A percentile compares a stretch with the other conserved stretches of the same genome.
These are phyloP conservation scores for Penicillium polonicum DNA, from an alignment of 2,329 filamentous ascomycete species.

Conservation along the genomic window DNA sequence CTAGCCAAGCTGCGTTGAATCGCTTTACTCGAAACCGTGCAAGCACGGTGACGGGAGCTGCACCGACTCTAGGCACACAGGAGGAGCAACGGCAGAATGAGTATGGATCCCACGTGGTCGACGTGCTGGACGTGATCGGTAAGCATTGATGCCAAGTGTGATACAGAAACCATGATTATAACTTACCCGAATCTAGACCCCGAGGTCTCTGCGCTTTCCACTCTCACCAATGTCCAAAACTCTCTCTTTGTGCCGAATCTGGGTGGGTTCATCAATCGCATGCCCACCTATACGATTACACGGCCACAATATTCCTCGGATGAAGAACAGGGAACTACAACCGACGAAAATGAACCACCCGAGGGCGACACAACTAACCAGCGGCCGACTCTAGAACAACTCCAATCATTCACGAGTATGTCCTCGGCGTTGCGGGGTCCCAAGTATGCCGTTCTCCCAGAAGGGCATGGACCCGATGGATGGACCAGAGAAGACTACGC, in stretches of 20 bases:
- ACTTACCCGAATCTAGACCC: slow-evolving; percentile 59
- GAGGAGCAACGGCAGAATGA: slow-evolving; percentile 37
- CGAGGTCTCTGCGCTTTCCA: slow-evolving; percentile 77
- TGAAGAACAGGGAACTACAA: slow-evolving; percentile 28
- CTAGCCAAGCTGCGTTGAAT: slow-evolving; percentile 33
- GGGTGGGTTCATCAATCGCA: slow-evolving; percentile 71
- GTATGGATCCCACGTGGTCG: slow-evolving; percentile 63
- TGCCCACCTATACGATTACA: slow-evolving; percentile 74
- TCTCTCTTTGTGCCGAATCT: slow-evolving; percentile 82
- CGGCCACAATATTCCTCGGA: slow-evolving; percentile 45
- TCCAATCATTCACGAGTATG: slow-evolving; percentile 56
- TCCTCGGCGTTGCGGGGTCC: slow-evolving; percentile 66
- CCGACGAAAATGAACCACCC: slow-evolving; percentile 28
- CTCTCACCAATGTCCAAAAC: slow-evolving; percentile 85
- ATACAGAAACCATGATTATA: slow-evolving; percentile 3
- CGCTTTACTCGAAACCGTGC: slow-evolving; percentile 36
- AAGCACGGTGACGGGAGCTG: slow-evolving; percentile 28
- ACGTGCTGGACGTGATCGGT: slow-evolving; percentile 69
- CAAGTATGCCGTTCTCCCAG: slow-evolving; percentile 76
- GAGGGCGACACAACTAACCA: slow-evolving; percentile 25
- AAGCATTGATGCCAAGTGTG: slow-evolving; percentile 30
- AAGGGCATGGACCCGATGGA: slow-evolving; percentile 67
- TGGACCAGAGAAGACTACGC: slow-evolving; percentile 74
- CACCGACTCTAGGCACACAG: slow-evolving; percentile 14
- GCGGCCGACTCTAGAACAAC: slow-evolving; percentile 28